phyloP scores from a whole-genome alignment of 2,329 filamentous ascomycete species.

The Fusarium decemcellulare region DNA sequence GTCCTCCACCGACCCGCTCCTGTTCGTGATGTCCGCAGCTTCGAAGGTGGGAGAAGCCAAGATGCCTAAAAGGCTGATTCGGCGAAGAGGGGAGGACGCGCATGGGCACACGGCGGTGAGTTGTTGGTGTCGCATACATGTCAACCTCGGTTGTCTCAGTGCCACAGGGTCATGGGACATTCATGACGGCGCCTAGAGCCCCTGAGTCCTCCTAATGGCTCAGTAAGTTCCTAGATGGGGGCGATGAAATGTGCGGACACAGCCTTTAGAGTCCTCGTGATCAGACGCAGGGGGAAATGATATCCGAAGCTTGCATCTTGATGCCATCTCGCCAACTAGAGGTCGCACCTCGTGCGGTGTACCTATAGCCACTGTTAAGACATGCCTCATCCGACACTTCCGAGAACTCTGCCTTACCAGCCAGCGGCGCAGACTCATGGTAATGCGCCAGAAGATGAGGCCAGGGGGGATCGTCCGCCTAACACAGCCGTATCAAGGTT shows the following conservation, averaged over 20 bases:
- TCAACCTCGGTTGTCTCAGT: conserved; percentile 5
- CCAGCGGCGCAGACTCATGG: conserved; percentile 6
- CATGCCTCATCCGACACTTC: conserved; percentile 13
- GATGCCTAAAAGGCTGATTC: not conserved
- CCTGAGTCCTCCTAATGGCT: conserved; percentile 8
- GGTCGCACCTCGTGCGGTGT: not conserved
- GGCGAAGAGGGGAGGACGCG: not conserved
- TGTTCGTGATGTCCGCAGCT: not conserved
- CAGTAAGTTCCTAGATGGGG: conserved; percentile 4
- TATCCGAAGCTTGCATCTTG: conserved; percentile 6
- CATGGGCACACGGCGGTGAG: conserved; percentile 1
- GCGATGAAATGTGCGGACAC: not conserved
- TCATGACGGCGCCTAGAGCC: conserved; percentile 3
- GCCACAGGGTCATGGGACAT: conserved; percentile 11
- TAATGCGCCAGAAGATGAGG: conserved; percentile 7
- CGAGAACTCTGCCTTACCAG: conserved; percentile 22
- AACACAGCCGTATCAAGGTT: conserved; percentile 12
- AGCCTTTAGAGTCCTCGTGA: conserved; percentile 5
- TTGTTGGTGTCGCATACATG: conserved; percentile 7
- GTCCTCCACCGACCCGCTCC: conserved; percentile 1
- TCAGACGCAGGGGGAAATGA: conserved; percentile 16
- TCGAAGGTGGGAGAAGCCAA: not conserved
- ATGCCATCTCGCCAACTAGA: conserved; percentile 9
- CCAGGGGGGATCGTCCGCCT: conserved; percentile 4
- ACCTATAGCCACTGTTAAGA: conserved; percentile 4